Evolutionary conservation across 2,329 filamentous ascomycete genomes (phyloP).

Genomic region (Fusarium piperis): DNA sequence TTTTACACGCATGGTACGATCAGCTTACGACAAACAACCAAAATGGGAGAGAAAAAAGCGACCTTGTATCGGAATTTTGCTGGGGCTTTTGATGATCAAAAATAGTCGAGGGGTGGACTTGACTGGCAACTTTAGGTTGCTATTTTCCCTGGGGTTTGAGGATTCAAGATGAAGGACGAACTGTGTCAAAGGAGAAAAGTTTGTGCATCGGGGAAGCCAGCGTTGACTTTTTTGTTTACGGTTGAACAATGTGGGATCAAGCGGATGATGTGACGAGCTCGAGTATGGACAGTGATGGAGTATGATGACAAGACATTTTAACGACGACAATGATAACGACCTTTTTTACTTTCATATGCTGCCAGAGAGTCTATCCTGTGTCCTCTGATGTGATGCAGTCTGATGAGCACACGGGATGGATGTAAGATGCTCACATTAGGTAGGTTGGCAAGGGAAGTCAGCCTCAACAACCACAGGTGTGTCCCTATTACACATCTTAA

Average conservation of each 20-base stretch:
- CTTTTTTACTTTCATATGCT: conserved; percentile 18
- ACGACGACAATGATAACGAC: conserved; percentile 43
- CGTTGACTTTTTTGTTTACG: conserved; percentile 27
- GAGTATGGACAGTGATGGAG: conserved; percentile 23
- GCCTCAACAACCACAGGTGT: neutral
- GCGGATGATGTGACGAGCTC: conserved; percentile 18
- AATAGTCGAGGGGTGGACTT: conserved; percentile 7
- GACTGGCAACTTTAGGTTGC: neutral
- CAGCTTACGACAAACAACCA: conserved; percentile 30
- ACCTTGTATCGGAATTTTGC: neutral
- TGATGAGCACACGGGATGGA: neutral
- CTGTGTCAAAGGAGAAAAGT: conserved; percentile 16
- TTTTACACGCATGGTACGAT: conserved; percentile 8
- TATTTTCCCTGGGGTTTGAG: neutral
- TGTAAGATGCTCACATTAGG: neutral
- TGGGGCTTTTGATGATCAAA: conserved; percentile 12
- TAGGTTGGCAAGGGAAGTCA: too few species aligned
- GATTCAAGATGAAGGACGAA: conserved; percentile 6
- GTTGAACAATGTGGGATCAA: neutral
- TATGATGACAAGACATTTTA: conserved; percentile 40
- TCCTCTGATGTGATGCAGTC: neutral
- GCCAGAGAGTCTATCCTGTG: neutral
- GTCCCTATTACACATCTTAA: neutral
- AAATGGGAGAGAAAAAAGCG: conserved; percentile 27
- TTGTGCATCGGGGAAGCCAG: conserved; percentile 35